A percentile compares a stretch with the other conserved stretches of the same genome.
Evolutionary conservation across 1,284 basidiomycete species (phyloP).

Genomic region (Malassezia dermatis): DNA sequence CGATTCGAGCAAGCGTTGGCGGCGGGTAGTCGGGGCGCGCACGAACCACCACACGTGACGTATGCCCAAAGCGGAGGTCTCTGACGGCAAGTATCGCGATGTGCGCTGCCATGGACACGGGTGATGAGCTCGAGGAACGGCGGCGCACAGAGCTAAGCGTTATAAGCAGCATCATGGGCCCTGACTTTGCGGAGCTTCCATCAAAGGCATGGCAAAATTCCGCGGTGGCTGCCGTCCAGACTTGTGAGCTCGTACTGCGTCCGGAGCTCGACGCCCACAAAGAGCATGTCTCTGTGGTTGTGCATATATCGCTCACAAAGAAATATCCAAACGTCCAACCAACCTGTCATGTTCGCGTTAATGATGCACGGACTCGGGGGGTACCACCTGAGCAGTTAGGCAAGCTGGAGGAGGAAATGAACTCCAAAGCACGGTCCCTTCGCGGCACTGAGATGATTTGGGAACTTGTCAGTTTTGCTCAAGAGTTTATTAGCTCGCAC

Average conservation of each 20-base stretch:
- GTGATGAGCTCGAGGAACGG: conserved; percentile 30
- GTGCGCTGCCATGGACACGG: not conserved
- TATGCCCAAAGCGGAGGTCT: not conserved
- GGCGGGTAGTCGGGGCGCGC: not conserved
- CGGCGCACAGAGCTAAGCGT: conserved; percentile 39
- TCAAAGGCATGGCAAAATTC: conserved; percentile 30
- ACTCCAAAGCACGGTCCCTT: conserved; percentile 27
- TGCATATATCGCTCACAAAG: conserved; percentile 32
- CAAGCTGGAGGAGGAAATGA: conserved; percentile 24
- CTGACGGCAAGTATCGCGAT: not conserved
- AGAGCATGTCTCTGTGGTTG: conserved; percentile 23
- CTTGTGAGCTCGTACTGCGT: conserved; percentile 30
- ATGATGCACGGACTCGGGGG: conserved; percentile 25
- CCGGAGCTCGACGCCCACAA: conserved; percentile 36
- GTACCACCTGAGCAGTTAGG: conserved; percentile 20
- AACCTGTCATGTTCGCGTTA: conserved; percentile 24
- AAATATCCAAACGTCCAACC: conserved; percentile 34
- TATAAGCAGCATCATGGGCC: conserved; percentile 32
- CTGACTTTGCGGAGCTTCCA: conserved; percentile 27
- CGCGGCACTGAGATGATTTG: conserved; percentile 48
- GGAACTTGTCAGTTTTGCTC: conserved; percentile 39
- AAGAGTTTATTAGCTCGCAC: conserved; percentile 37
- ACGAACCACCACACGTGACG: conserved; percentile 13
- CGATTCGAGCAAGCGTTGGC: too few relatives aligned
- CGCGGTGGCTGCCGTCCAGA: conserved; percentile 21